Evolutionary conservation across 1,284 basidiomycete genomes (phyloP).

Genomic region (Rhodotorula sp.): DNA sequence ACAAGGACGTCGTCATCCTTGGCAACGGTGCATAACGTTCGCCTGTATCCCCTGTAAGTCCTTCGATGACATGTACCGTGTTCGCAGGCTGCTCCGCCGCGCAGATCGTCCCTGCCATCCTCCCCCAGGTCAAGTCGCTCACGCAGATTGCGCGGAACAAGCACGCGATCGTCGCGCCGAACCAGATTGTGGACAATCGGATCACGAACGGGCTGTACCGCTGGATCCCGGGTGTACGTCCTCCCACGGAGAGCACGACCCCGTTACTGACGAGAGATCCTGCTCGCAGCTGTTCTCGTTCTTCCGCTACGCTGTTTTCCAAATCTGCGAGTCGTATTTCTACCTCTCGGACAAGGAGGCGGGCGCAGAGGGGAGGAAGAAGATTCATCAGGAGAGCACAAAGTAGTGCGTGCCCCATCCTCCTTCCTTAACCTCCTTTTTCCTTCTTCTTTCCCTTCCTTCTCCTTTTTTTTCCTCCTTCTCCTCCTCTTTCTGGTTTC

Average conservation of each 20-base stretch:
- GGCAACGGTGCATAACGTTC: slow-evolving; percentile 13
- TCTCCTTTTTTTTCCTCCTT: too few species aligned
- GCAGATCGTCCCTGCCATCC: slow-evolving; percentile 35
- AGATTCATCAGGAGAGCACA: slow-evolving; percentile 9
- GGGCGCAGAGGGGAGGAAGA: slow-evolving; percentile 9
- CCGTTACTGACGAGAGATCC: not conserved
- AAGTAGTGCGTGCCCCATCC: slow-evolving; percentile 14
- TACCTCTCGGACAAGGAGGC: slow-evolving; percentile 15
- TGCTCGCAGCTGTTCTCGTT: slow-evolving; percentile 13
- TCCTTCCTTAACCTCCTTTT: not conserved
- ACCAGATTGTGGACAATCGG: slow-evolving; percentile 9
- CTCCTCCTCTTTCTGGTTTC: too few species aligned
- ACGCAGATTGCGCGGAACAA: slow-evolving; percentile 35
- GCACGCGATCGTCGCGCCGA: slow-evolving; percentile 32
- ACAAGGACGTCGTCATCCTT: slow-evolving; percentile 40
- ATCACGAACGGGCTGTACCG: slow-evolving; percentile 12
- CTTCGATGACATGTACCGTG: not conserved
- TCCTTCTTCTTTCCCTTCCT: not conserved
- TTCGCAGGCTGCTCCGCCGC: slow-evolving; percentile 26
- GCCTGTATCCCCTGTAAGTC: not conserved
- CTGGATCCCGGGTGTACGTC: slow-evolving; percentile 31
- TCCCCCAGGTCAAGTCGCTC: slow-evolving; percentile 24
- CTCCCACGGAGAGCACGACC: not conserved
- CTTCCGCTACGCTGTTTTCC: slow-evolving; percentile 23
- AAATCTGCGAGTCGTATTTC: slow-evolving; percentile 23